A percentile compares a stretch with the other conserved stretches of the same genome.
phyloP scores from a whole-genome alignment of 176 grass and related monocot genomes.

The Phoenix dactylifera region DNA sequence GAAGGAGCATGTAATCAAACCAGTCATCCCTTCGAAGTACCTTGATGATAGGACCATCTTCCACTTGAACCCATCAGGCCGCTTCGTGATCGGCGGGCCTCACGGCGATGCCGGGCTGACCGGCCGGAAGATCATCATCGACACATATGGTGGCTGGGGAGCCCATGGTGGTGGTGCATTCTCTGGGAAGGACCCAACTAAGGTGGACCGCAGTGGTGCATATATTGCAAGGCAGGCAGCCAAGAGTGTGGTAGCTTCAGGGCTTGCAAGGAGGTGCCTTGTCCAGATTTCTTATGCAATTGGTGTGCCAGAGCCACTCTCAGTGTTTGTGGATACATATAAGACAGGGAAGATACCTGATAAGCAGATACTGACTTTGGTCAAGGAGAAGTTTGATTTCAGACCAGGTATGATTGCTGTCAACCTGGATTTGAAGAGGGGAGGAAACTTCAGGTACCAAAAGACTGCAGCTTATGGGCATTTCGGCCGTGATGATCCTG shows the following conservation, averaged over 20 bases:
- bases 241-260: slow-evolving; percentile 11
- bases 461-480: slow-evolving; percentile 18
- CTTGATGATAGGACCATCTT: slow-evolving; percentile 4
- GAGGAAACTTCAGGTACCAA: slow-evolving; percentile 9
- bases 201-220: slow-evolving; percentile 6
- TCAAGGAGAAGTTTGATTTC: slow-evolving; percentile 15
- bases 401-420: slow-evolving; percentile 9
- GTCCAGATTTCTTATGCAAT: slow-evolving; percentile 7
- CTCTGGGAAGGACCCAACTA: slow-evolving; percentile 9
- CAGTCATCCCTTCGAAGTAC: slow-evolving; percentile 6
- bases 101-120: slow-evolving; percentile 2
- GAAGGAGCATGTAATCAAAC: slow-evolving; percentile 7
- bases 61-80: slow-evolving; percentile 12
- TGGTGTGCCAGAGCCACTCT: slow-evolving; percentile 8
- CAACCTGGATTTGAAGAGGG: slow-evolving; percentile 2
- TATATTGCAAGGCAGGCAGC: slow-evolving; percentile 9
- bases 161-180: slow-evolving; percentile 10
- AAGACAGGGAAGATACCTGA: slow-evolving; percentile 4
- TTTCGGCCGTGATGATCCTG: slow-evolving; percentile 12
- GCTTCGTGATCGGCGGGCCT: slow-evolving; percentile 5
- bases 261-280: slow-evolving; percentile 7
- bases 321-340: slow-evolving; percentile 9
- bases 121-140: slow-evolving; percentile 11
- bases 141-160: slow-evolving; percentile 12
- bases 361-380: slow-evolving; percentile 2